Evolutionary conservation across 2,329 filamentous ascomycete species (phyloP).

Genomic region (Xylaria sp.): DNA sequence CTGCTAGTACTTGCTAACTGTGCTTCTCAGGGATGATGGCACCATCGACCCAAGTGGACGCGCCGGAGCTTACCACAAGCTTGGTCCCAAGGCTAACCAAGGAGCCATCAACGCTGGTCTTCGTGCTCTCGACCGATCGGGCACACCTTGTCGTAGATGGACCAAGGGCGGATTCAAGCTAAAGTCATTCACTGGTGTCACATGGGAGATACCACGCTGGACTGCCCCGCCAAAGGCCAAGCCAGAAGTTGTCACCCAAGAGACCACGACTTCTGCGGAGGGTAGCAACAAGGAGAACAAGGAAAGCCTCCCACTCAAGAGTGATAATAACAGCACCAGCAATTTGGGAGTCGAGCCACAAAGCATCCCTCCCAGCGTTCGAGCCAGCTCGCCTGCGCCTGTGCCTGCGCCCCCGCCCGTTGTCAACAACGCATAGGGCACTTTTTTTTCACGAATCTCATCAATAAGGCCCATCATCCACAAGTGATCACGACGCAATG

Average conservation of each 20-base stretch:
- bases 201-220: slow-evolving; percentile 25
- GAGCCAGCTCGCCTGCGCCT: slow-evolving; percentile 49
- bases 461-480: background rate
- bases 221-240: slow-evolving; percentile 58
- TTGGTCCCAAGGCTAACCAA: slow-evolving; percentile 93
- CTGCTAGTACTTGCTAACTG: background rate
- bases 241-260: slow-evolving; percentile 43
- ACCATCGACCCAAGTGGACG: slow-evolving; percentile 53
- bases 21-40: slow-evolving; percentile 50
- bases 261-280: slow-evolving; percentile 42
- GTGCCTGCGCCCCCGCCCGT: slow-evolving; percentile 27
- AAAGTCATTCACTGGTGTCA: slow-evolving; percentile 67
- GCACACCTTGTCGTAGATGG: slow-evolving; percentile 91
- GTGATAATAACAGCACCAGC: slow-evolving; percentile 35
- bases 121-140: slow-evolving; percentile 85
- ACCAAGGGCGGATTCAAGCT: slow-evolving; percentile 73
- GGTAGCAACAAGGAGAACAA: slow-evolving; percentile 61
- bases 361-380: slow-evolving; percentile 44
- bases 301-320: slow-evolving; percentile 48
- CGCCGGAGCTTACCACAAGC: slow-evolving; percentile 61
- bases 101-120: slow-evolving; percentile 96
- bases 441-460: background rate
- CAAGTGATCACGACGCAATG: slow-evolving; percentile 3
- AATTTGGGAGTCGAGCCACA: slow-evolving; percentile 48
- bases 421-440: slow-evolving; percentile 41